phyloP scores from a whole-genome alignment of 225 moss, liverwort and hornwort genomes.

The Asterella californica region DNA sequence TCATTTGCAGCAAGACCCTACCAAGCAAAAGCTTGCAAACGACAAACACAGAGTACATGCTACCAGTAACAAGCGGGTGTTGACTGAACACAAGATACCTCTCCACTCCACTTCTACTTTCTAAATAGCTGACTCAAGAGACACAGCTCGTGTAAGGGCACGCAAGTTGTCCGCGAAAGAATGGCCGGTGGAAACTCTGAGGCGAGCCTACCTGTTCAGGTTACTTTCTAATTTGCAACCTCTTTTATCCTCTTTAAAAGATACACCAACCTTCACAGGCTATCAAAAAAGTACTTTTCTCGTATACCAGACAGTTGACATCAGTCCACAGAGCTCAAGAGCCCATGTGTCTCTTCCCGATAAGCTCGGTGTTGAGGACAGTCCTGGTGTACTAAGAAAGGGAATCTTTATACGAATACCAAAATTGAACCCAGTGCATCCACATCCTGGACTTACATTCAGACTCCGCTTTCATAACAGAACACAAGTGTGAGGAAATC shows the following conservation, averaged over 20 bases:
- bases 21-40: background rate
- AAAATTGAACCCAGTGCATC: background rate
- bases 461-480: background rate
- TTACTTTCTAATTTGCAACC: too few species aligned
- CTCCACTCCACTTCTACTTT: background rate
- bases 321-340: background rate
- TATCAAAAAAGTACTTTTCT: background rate
- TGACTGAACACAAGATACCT: background rate
- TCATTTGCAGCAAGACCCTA: background rate
- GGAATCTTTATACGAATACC: background rate
- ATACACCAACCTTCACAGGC: background rate
- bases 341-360: background rate
- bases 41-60: too few species aligned
- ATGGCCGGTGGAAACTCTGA: background rate
- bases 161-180: background rate
- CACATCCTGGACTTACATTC: background rate
- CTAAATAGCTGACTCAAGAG: background rate
- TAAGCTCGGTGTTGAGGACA: background rate
- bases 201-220: background rate
- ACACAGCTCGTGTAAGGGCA: background rate
- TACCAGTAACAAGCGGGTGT: too few species aligned
- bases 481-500: background rate
- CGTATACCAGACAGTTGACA: background rate
- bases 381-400: background rate
- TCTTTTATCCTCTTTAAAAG: background rate